Base-by-base conservation (phyloP, 805 yeast species). In the Candida taoyuanica region DNA sequence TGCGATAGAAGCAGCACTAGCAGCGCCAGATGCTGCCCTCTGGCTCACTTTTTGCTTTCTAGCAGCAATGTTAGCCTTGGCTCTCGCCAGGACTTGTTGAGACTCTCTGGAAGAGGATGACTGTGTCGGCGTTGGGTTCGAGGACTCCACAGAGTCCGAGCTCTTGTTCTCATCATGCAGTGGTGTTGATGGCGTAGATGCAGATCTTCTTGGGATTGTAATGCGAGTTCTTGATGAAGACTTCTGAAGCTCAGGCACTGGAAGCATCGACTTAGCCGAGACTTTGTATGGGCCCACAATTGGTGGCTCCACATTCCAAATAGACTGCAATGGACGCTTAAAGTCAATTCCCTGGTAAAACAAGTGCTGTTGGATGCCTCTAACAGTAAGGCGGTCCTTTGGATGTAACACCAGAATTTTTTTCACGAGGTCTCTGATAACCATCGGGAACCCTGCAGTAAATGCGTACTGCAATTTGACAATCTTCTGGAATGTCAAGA, bases 391-490 rank as follows among this genome's bases (percentile, higher is more conserved):
- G 59, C 95, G 71, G 44, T 74, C 75, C 7, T 71, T 71, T 5
- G 91, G 88, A 43, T 74, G 74, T 34, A 80, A 63, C 1, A 81
- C 73, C 31, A 85, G 62, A 12, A 85, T 76, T 46, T 76, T 73
- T 55, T 83, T 83, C 29, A 85, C 78, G 48, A 85, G 67, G 60
- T 85, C 94, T 50, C 94, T 67, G 4, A 82, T 54, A 12, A 81
- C 65, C 58, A 74, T 68, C 5, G 95, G 95, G 52, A 85, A 85
- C 0, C 93, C 93, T 4, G 94, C 93, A 39, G 87, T 78, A 52
- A 81, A 85, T 2, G 94, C 93, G 60, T 71, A 85, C 52, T 85
- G 91, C 34, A 81, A 67, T 56, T 85, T 84, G 50, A 85, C 77
- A 42, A 85, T 82, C 54, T 85, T 85, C 55, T 85, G 94, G 56